Base-by-base conservation (phyloP, 2,329 filamentous ascomycete species). In the Claviceps quebecensis region DNA sequence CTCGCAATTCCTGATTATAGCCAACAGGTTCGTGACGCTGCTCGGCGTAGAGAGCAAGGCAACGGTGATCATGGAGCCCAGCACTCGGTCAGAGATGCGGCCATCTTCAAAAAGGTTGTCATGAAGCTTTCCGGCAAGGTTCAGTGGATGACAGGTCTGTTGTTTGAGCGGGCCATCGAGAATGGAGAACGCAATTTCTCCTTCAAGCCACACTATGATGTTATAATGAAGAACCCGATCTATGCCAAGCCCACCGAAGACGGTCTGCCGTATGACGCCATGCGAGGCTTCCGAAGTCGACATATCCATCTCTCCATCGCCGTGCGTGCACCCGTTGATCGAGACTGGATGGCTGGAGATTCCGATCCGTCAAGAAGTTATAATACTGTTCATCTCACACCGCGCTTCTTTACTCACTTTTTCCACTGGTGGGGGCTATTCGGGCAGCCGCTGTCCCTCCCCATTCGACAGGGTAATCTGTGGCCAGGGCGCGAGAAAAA, bases 51-150 rank as follows among this genome's bases (percentile, higher is more conserved):
- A 23, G 77, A 72, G 37, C 73, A 82, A 50, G 72, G 75, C 46
- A 79, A 81, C 49, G 84, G 75, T 34, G 29, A 34, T 57, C 72
- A 81, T 36, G 71, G 77, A 2, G 79, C 76, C 48, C 78, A 80
- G 14, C 84, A 81, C 53, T 82, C 76, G 57, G 74, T 77, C 60
- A 86, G 81, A 59, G 79, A 84, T 38, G 81, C 84, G 2, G 86
- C 89, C n/a, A 75, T 83, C 0, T 98, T 98, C 75, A 95, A 95
- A 67, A 98, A 98, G 68, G 93, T 97, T 3, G 81, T 95, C 49
- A 97, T 98, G 91, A 98, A 98, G 68, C 75, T 98, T 13, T 97
- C 93, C 3, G 93, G 93, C 14, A 94, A 93, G 61, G 93, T 98
- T 1, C 86, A 88, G 66, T 96, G 89, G 87, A 77, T 91, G 62